Percentiles rank a stretch among this genome's conserved stretches.
Evolutionary conservation across 2,329 filamentous ascomycete species (phyloP).

Genomic region (Mycogone perniciosa): DNA sequence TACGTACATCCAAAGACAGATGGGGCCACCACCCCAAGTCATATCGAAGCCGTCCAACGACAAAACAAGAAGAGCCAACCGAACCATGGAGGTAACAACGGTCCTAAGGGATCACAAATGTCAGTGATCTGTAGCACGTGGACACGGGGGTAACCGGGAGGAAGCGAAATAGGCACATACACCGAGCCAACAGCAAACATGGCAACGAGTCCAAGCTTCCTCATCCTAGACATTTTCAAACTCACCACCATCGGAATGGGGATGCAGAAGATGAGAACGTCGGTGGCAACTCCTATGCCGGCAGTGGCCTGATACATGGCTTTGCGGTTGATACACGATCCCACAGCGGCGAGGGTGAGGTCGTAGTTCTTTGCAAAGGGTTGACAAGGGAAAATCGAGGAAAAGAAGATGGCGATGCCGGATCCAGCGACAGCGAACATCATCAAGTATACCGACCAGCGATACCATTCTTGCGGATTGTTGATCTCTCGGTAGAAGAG

Average conservation of each 20-base stretch:
- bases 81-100: slow-evolving; percentile 25
- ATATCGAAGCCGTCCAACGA: slow-evolving; percentile 19
- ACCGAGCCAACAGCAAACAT: slow-evolving; percentile 38
- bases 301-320: slow-evolving; percentile 44
- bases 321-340: slow-evolving; percentile 35
- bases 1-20: slow-evolving; percentile 23
- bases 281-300: slow-evolving; percentile 39
- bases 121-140: neutral
- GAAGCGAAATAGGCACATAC: slow-evolving; percentile 8
- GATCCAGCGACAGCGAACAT: slow-evolving; percentile 12
- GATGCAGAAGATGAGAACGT: slow-evolving; percentile 38
- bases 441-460: slow-evolving; percentile 9
- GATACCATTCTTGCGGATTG: slow-evolving; percentile 8
- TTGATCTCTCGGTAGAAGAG: slow-evolving; percentile 14
- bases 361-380: slow-evolving; percentile 18
- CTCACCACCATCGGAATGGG: slow-evolving; percentile 38
- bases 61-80: slow-evolving; percentile 20
- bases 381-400: slow-evolving; percentile 26
- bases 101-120: slow-evolving; percentile 16
- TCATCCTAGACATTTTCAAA: slow-evolving; percentile 37
- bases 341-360: slow-evolving; percentile 18
- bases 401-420: slow-evolving; percentile 22
- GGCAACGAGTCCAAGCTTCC: slow-evolving; percentile 37
- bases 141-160: neutral
- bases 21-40: slow-evolving; percentile 22